These are phyloP conservation scores for Durio zibethinus DNA, from an alignment of 345 rosid species.

Conservation along the genomic window DNA sequence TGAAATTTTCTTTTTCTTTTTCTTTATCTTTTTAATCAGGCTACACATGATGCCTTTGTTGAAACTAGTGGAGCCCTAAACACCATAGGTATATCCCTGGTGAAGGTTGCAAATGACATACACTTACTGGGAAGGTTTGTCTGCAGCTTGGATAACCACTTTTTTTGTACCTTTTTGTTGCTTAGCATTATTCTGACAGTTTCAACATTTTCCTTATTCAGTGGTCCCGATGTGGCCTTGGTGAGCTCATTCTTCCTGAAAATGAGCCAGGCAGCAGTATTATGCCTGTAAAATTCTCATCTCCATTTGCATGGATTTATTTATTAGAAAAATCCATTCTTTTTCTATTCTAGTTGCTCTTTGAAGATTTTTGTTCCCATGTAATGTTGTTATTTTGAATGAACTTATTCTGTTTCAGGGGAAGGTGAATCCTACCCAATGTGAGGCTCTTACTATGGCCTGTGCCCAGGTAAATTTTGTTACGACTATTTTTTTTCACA, in stretches of 20 bases:
- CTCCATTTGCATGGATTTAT: neutral
- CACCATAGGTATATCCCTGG: conserved; percentile 71
- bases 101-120: conserved; percentile 94
- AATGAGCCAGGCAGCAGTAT: conserved; percentile 99
- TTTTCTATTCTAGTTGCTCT: neutral
- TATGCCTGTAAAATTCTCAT: conserved; percentile 70
- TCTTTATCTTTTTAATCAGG: conserved; percentile 41
- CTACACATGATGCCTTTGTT: conserved; percentile 98
- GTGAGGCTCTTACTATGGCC: conserved; percentile 97
- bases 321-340: neutral
- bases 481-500: neutral
- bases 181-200: conserved; percentile 18
- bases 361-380: conserved; percentile 13
- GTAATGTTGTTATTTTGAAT: neutral
- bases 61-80: conserved; percentile 92
- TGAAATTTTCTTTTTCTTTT: conserved; percentile 19
- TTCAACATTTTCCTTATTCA: conserved; percentile 33
- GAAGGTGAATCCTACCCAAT: conserved; percentile 96
- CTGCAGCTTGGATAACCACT: neutral
- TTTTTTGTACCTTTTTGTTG: neutral
- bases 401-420: conserved; percentile 53
- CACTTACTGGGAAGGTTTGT: conserved; percentile 79
- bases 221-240: conserved; percentile 98
- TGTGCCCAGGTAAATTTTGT: conserved; percentile 76
- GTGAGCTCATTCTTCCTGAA: conserved; percentile 97